Conservation (phyloP, 1,139 yeast species). For the Zygosaccharomyces sapae region DNA sequence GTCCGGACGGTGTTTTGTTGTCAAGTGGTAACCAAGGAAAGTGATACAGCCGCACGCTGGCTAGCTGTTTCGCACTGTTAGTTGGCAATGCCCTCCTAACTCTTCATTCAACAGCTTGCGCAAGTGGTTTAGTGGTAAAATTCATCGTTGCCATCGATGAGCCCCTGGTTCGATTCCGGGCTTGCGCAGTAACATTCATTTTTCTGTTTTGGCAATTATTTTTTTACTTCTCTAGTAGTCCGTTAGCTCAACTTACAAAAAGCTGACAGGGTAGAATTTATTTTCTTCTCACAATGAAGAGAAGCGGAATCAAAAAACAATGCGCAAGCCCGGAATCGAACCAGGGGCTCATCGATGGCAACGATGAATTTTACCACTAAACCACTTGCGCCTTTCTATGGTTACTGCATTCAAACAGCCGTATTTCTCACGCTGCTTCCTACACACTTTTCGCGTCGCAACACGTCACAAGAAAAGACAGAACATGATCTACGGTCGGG, state of each 20-base stretch:
- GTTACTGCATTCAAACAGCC: not conserved
- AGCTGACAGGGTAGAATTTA: not conserved
- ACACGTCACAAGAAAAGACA: not conserved
- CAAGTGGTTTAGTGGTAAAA: conserved; percentile 6
- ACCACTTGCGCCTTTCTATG: conserved; percentile 9
- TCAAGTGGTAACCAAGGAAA: no score
- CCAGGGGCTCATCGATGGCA: conserved; percentile 8
- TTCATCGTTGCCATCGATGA: conserved; percentile 7
- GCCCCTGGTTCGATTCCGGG: conserved; percentile 8
- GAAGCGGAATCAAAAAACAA: not conserved
- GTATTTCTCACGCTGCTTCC: not conserved
- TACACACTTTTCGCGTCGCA: not conserved
- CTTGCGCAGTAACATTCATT: conserved; percentile 2
- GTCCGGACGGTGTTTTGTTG: no score
- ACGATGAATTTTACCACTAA: conserved; percentile 8
- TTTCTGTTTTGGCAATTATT: not conserved
- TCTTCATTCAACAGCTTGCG: no score
- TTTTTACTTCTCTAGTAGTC: not conserved
- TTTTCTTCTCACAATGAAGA: not conserved
- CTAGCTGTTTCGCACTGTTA: not conserved
- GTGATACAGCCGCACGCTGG: no score
- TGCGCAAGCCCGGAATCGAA: conserved; percentile 8
- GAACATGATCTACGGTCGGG: not conserved
- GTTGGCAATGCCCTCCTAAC: not conserved
- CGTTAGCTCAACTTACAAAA: not conserved